A percentile compares a stretch with the other conserved stretches of the same genome.
These are phyloP conservation scores for Ostreobium quekettii DNA, from an alignment of 139 green algal genomes.

Conservation along the genomic window DNA sequence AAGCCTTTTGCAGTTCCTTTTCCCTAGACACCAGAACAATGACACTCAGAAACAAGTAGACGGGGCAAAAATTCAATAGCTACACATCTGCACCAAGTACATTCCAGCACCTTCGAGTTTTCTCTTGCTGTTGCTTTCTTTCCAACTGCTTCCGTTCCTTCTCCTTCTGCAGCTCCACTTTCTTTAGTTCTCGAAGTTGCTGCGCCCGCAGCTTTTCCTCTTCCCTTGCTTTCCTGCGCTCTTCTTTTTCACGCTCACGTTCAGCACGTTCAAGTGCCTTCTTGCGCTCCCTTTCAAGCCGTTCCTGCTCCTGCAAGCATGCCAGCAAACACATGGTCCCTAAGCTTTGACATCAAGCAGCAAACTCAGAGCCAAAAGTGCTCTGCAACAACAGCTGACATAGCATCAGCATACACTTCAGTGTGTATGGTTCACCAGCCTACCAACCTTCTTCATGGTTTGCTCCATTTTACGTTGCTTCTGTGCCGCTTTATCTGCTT, in stretches of 20 bases:
- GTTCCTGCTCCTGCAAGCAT: constrained; percentile 10
- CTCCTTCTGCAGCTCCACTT: not conserved
- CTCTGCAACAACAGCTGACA: too few relatives aligned
- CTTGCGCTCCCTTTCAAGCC: not conserved
- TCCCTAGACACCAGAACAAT: constrained; percentile 37
- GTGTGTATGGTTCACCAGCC: too few relatives aligned
- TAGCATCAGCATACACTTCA: too few relatives aligned
- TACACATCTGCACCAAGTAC: not conserved
- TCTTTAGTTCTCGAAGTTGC: constrained; percentile 6
- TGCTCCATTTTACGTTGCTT: not conserved
- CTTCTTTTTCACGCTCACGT: constrained; percentile 2
- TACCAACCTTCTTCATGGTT: constrained; percentile 8
- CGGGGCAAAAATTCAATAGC: not conserved
- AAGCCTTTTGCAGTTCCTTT: constrained; percentile 54
- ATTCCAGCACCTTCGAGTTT: constrained; percentile 9
- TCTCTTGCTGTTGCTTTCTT: constrained; percentile 10
- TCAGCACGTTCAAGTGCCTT: constrained; percentile 3
- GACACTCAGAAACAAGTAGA: not conserved
- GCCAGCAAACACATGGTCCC: too few relatives aligned
- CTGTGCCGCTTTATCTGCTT: not conserved
- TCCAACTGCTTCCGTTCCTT: constrained; percentile 12
- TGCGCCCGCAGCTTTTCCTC: constrained; percentile 10
- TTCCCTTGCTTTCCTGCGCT: not conserved
- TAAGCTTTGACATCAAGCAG: too few relatives aligned
- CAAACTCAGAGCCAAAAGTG: too few relatives aligned